Percentiles rank a stretch among this genome's conserved stretches.
Evolutionary conservation across 495 filamentous ascomycete genomes (phyloP).

Genomic region (Cercophora sp.): DNA sequence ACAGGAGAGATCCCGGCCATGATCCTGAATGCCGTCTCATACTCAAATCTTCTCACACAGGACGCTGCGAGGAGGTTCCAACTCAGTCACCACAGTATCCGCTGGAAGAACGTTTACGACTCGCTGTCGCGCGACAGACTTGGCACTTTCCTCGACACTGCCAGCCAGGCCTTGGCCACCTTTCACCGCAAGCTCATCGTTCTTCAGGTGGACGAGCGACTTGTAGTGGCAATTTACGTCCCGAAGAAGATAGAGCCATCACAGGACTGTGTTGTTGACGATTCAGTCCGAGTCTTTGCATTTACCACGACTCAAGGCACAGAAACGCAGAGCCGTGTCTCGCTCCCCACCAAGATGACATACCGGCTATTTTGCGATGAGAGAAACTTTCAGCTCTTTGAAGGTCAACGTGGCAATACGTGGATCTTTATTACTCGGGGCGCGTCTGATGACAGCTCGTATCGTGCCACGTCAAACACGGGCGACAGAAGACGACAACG

Average conservation of each 20-base stretch:
- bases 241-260: slow-evolving; percentile 37
- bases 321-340: slow-evolving; percentile 30
- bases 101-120: slow-evolving; percentile 43
- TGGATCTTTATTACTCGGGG: slow-evolving; percentile 40
- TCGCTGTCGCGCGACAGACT: slow-evolving; percentile 37
- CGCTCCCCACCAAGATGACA: slow-evolving; percentile 40
- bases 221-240: slow-evolving; percentile 49
- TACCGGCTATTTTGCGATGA: slow-evolving; percentile 46
- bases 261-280: slow-evolving; percentile 37
- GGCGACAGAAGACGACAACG: slow-evolving; percentile 32
- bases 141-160: slow-evolving; percentile 36
- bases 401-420: slow-evolving; percentile 37
- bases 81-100: slow-evolving; percentile 34
- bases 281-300: slow-evolving; percentile 43
- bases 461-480: slow-evolving; percentile 27
- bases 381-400: slow-evolving; percentile 41
- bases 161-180: slow-evolving; percentile 29
- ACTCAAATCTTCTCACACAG: slow-evolving; percentile 33
- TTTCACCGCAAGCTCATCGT: slow-evolving; percentile 49
- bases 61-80: slow-evolving; percentile 33
- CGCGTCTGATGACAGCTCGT: slow-evolving; percentile 34
- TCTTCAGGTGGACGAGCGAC: slow-evolving; percentile 40
- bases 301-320: slow-evolving; percentile 44
- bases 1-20: slow-evolving; percentile 22
- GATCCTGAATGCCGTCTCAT: slow-evolving; percentile 40